Evolutionary conservation across 164 flowering plant genomes (phyloP), one percentile per base, ranked within the genome.

Genomic region (Sedum album): DNA sequence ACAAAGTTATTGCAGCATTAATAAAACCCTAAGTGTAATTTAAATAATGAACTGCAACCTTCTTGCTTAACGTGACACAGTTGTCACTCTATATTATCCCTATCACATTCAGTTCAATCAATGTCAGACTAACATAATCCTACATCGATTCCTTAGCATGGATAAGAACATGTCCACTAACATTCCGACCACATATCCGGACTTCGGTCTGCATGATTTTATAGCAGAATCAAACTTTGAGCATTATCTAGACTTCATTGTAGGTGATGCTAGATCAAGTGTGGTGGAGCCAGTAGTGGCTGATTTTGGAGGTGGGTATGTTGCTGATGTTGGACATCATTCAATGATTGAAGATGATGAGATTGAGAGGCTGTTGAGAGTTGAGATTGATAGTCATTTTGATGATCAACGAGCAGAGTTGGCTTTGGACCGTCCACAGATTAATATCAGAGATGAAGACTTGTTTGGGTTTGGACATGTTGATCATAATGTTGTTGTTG

Each of bases 191-290:
- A 25, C 60, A 44, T 41, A 5, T 6, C 62, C 62, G 20, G 73
- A 75, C 14, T 77, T 66, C 39, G 75, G 76, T 65, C 11, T 72
- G 14, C 71, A 73, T 63, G 85, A 83, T 68, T 81, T 80, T 68
- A 55, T 76, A 30, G 76, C 75, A 4, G 80, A 73, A 6, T 42
- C 77, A 14, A 77, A 82, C 75, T 78, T 80, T 14, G 78, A 80
- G 33, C 83, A 83, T 42, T 79, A 80, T 68, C 64, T 83, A 25
- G 78, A 78, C 62, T 69, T 79, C 26, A 68, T 85, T 33, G 71
- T 82, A 30, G 92, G 78, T 26, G 88, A 84, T 36, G 71, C 21
- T 17, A 69, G 42, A 8, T 76, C 20, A 20, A 0, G 17, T 36
- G 65, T 39, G 13, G 33, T 14, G 1, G 62, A 21, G 31, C 26